Percentiles rank a stretch among this genome's conserved stretches.
These are phyloP conservation scores for Pichia deserticola DNA, from an alignment of 805 yeast genomes.

Conservation along the genomic window DNA sequence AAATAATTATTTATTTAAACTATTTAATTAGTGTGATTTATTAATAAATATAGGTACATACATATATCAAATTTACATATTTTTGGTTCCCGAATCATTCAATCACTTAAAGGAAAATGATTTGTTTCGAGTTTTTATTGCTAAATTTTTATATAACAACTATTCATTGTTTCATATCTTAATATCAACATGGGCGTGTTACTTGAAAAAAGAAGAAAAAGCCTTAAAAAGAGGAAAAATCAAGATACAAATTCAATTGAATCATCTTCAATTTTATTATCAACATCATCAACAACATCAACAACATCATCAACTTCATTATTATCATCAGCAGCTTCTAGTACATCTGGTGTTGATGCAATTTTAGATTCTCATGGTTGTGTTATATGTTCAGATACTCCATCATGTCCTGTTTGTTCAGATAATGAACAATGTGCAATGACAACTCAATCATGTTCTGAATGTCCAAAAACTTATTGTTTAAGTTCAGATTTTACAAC, in stretches of 20 bases:
- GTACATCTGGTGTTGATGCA: background rate
- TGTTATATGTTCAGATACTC: conserved; percentile 27
- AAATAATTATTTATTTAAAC: no score
- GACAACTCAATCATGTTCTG: conserved; percentile 47
- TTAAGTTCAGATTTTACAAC: conserved; percentile 21
- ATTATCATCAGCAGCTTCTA: background rate
- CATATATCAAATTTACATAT: no score
- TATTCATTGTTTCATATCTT: background rate
- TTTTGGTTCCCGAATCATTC: no score
- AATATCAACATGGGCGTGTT: background rate
- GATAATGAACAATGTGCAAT: conserved; percentile 46
- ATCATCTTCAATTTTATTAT: background rate
- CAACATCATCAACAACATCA: background rate
- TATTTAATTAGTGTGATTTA: no score
- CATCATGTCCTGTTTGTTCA: conserved; percentile 49
- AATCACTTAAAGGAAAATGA: no score
- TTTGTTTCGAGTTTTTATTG: no score
- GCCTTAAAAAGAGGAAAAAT: no score
- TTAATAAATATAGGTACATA: no score
- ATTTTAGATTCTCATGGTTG: conserved; percentile 14
- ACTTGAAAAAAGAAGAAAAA: background rate
- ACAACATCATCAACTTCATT: background rate
- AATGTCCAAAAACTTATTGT: conserved; percentile 53
- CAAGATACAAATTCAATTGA: background rate
- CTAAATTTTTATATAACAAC: no score